phyloP scores from a whole-genome alignment of 2,329 filamentous ascomycete genomes.

The Westerdykella sp. region DNA sequence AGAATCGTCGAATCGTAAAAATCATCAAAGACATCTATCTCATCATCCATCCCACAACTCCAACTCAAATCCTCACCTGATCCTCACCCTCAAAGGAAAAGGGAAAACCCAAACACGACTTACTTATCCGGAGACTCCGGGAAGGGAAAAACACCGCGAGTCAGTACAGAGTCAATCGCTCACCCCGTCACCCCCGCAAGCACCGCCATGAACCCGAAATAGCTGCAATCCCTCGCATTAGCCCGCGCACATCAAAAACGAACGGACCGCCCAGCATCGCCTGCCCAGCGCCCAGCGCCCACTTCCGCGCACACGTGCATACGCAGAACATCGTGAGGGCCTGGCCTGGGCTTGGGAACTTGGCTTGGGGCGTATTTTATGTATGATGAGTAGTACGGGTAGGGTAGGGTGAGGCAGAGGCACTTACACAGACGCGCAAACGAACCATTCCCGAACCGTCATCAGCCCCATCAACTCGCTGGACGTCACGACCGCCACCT shows the following conservation, averaged over 20 bases:
- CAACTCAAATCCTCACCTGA: no score
- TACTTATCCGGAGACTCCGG: no score
- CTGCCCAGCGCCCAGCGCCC: neutral
- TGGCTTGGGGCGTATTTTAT: no score
- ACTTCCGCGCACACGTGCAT: neutral
- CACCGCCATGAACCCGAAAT: slow-evolving; percentile 37
- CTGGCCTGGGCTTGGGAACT: no score
- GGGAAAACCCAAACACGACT: neutral
- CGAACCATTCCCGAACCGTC: slow-evolving; percentile 36
- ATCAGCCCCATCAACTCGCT: slow-evolving; percentile 33
- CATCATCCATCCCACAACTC: no score
- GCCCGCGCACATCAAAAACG: slow-evolving; percentile 12
- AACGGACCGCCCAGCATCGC: neutral
- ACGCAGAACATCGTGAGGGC: no score
- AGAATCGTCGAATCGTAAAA: no score
- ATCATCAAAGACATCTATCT: no score
- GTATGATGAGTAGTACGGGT: no score
- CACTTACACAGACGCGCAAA: slow-evolving; percentile 38
- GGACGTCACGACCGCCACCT: slow-evolving; percentile 29
- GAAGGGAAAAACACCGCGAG: neutral
- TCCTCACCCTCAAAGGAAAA: neutral
- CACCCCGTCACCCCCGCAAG: slow-evolving; percentile 35
- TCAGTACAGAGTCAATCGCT: slow-evolving; percentile 9
- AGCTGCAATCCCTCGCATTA: slow-evolving; percentile 32
- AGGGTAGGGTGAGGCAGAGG: neutral